Evolutionary conservation across 2,329 filamentous ascomycete species (phyloP), one percentile per base, ranked within the genome.

Genomic region (Cladosporium sp.): DNA sequence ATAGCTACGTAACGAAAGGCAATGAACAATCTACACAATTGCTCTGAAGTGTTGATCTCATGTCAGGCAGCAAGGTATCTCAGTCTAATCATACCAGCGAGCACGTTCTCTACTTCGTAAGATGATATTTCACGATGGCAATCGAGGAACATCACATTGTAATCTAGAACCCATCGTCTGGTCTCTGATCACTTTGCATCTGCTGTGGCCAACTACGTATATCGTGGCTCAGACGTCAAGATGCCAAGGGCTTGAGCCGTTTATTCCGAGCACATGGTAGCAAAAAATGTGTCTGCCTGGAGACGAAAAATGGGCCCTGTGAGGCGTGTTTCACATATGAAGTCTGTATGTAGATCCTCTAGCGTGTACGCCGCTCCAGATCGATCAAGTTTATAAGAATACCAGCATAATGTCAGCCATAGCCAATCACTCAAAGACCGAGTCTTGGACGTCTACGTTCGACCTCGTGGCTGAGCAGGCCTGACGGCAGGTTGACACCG

Each of bases 391-490:
- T 3, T 34, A 12, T 34, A 34, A 34, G 30, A 9, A 34, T 34
- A 34, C 3, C 30, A 34, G 9, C 30, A 34, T 8, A 3, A 34
- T 3, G 9, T 5, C 5, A 11, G 12, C 8, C 2, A 14, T 2
- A 30, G 43, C 43, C 43, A 47, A 47, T 47, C 43, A 47, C 14
- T 34, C 43, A 30, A 17, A 30, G 2, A n/a, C 7, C 22, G 28
- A 47, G 6, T 47, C 47, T 37, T 22, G 30, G 47, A 51, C 19
- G 49, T 51, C 49, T 19, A 51, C 49, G 49, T 51, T 51, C 34
- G 36, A 12, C 49, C 49, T 51, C 49, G 49, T 39, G 49, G 49
- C 49, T 51, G 49, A 51, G 49, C 49, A 34, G 12, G 17, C 42
- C 22, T 22, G 9, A 17, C 38, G 25, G 9, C 43, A 47, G 12